Conservation (phyloP, 352 stramenopile genomes). For the Globisporangium splendens region DNA sequence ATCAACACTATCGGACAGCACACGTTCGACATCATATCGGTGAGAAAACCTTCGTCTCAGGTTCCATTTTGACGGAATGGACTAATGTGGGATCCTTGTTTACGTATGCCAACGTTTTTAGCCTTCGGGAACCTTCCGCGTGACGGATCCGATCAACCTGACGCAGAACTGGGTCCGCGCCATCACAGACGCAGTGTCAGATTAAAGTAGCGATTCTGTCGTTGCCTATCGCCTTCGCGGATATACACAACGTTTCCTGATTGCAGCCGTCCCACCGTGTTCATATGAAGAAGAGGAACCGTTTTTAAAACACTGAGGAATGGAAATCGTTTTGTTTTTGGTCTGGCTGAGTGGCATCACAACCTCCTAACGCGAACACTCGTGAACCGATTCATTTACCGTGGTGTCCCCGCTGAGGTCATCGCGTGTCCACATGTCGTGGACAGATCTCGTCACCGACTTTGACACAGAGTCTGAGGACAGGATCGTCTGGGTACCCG, state of each 20-base stretch:
- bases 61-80: no score
- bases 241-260: background rate
- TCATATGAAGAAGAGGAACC: background rate
- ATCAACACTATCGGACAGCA: constrained; percentile 68
- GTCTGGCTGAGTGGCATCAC: background rate
- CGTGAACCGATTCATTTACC: no score
- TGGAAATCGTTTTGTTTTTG: background rate
- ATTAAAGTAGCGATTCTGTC: constrained; percentile 18
- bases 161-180: constrained; percentile 57
- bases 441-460: background rate
- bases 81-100: no score
- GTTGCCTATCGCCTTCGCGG: constrained; percentile 17
- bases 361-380: no score
- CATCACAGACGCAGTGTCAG: constrained; percentile 34
- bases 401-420: background rate
- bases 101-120: constrained; percentile 12
- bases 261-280: background rate
- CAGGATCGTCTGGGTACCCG: background rate
- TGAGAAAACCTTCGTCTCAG: constrained; percentile 33
- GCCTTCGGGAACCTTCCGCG: constrained; percentile 55
- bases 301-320: background rate
- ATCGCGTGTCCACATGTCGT: background rate
- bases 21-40: constrained; percentile 75
- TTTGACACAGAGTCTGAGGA: background rate
- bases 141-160: constrained; percentile 56